These are phyloP conservation scores for Trypanosoma vivax DNA, from an alignment of 208 protist genomes.

Conservation along the genomic window DNA sequence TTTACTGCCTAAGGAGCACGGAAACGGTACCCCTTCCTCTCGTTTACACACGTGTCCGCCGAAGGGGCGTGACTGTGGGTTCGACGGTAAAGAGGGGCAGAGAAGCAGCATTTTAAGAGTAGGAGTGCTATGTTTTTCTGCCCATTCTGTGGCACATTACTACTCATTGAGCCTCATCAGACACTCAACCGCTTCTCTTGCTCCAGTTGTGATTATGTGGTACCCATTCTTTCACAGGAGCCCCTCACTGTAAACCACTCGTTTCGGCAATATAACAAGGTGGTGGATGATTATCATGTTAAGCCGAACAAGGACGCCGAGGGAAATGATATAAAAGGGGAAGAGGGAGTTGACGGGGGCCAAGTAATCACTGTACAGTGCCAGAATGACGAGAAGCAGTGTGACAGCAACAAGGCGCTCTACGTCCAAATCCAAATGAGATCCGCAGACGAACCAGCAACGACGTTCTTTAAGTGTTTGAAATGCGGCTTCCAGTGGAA, in stretches of 20 bases:
- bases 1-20: background rate
- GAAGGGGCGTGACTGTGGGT: no score
- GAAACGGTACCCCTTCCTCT: background rate
- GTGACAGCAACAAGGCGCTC: conserved; percentile 79
- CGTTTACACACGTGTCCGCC: no score
- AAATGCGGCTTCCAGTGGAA: conserved; percentile 92
- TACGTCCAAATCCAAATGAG: conserved; percentile 97
- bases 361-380: conserved; percentile 81
- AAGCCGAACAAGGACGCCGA: background rate
- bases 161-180: conserved; percentile 43
- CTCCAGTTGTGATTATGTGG: conserved; percentile 67
- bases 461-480: conserved; percentile 95
- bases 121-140: conserved; percentile 78
- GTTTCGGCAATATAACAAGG: conserved; percentile 50
- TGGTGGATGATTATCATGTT: conserved; percentile 9
- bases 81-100: background rate
- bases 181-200: conserved; percentile 48
- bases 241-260: conserved; percentile 56
- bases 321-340: conserved; percentile 22
- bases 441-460: conserved; percentile 97
- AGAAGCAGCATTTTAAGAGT: background rate
- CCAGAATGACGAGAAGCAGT: conserved; percentile 72
- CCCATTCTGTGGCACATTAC: conserved; percentile 82
- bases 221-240: conserved; percentile 22
- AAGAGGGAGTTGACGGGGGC: conserved; percentile 33